Evolutionary conservation across 768 basidiomycete species (phyloP), one percentile per base, ranked within the genome.

Genomic region (Podaxis mareebaensis): DNA sequence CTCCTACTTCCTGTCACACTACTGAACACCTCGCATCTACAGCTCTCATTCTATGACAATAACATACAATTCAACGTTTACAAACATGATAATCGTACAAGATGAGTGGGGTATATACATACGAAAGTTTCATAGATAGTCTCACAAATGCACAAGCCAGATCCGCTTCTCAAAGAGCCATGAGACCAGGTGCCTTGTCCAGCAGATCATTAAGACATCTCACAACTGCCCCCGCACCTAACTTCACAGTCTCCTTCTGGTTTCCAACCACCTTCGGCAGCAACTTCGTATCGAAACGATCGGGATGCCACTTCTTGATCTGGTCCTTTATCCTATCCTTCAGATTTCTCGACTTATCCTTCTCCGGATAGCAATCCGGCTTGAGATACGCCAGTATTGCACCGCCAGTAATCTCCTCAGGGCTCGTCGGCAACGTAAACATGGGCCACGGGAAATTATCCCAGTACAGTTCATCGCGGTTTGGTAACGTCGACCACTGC

Each of bases 251-350:
- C 69, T 86, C 90, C 71, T 79, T 81, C 64, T 92, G 89, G 39
- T 72, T 78, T 65, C 87, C 86, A 54, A 77, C 74, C 54, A 92
- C 89, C 73, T 86, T 86, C 11, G 81, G 76, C 70, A 93, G 72
- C 58, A 84, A 75, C 72, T 88, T 86, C 39, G 85, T 85, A 67
- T 92, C 88, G 69, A 93, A 93, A 38, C 89, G 85, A 74, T 93
- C 92, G 3, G 92, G 91, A 74, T 93, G 91, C 91, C 91, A 93
- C 66, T 81, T 77, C 73, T 84, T 82, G 67, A 93, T 81, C 59
- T 87, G 85, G 64, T 92, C 91, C 77, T 86, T 90, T 66, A 92
- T 80, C 13, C 90, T 85, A 67, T 92, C 91, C 75, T 89, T 90
- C 55, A 79, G 68, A 53, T 77, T 76, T 73, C 82, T 85, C 55